phyloP scores from a whole-genome alignment of 805 yeast species.

The Yarrowia divulgata region DNA sequence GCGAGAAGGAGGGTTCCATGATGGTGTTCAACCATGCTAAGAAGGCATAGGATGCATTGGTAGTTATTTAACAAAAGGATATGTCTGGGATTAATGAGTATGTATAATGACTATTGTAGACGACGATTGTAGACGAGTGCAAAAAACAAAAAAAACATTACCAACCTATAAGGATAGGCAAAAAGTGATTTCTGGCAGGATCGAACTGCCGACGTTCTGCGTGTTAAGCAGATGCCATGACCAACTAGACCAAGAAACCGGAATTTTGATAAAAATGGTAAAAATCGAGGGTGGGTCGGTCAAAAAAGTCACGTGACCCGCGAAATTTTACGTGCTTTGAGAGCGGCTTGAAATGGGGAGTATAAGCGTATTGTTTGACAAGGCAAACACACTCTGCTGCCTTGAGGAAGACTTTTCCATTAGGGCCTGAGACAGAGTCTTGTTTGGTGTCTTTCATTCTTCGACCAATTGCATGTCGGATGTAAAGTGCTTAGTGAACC shows the following conservation, averaged over 20 bases:
- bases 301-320: conserved; percentile 9
- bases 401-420: conserved; percentile 1
- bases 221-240: conserved; percentile 99
- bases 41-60: conserved; percentile 33
- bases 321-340: neutral
- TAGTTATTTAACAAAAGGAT: conserved; percentile 12
- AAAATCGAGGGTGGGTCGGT: neutral
- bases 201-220: conserved; percentile 99
- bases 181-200: conserved; percentile 63
- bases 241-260: conserved; percentile 86
- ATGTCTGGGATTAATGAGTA: neutral
- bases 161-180: neutral
- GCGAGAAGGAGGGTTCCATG: conserved; percentile 42
- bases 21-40: conserved; percentile 32
- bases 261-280: neutral
- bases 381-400: neutral
- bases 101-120: neutral
- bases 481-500: conserved; percentile 13
- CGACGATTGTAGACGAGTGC: no score
- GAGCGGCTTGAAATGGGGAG: no score
- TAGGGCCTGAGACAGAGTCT: neutral
- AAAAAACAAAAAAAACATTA: no score
- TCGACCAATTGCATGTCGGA: conserved; percentile 26
- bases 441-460: neutral
- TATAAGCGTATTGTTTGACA: no score